phyloP scores from a whole-genome alignment of 176 grass and related monocot species.

The Paspalum vaginatum region DNA sequence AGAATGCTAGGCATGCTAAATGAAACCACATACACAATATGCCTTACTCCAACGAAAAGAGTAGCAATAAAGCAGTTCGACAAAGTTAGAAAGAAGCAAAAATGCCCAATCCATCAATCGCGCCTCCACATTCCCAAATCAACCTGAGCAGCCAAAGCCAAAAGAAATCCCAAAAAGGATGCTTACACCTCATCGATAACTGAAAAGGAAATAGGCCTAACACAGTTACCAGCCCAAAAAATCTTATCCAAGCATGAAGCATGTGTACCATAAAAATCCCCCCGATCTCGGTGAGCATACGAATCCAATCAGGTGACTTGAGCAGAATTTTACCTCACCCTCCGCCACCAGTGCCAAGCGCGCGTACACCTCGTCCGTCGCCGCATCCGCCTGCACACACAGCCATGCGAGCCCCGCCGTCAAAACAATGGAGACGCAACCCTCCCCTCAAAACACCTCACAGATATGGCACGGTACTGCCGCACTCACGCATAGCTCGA shows the following conservation, averaged over 20 bases:
- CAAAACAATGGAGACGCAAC: background rate
- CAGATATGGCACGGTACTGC: background rate
- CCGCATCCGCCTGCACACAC: constrained; percentile 77
- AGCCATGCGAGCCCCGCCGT: constrained; percentile 8
- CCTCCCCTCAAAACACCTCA: background rate
- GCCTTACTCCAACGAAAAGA: background rate
- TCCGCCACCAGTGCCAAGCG: constrained; percentile 77
- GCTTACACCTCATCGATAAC: background rate
- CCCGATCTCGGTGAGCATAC: background rate
- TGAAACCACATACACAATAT: background rate
- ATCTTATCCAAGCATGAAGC: background rate
- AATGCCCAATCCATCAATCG: background rate
- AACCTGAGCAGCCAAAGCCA: constrained; percentile 7
- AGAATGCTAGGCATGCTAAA: background rate
- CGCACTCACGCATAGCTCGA: constrained; percentile 85
- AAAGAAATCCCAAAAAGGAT: constrained; percentile 23
- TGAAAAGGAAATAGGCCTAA: constrained; percentile 11
- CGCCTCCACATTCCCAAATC: background rate
- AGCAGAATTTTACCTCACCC: constrained; percentile 61
- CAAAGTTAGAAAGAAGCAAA: constrained; percentile 4
- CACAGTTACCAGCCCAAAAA: constrained; percentile 11
- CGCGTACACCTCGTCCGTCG: constrained; percentile 89
- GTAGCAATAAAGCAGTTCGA: constrained; percentile 11
- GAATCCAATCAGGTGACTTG: background rate
- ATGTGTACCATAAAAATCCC: background rate